A percentile compares a stretch with the other conserved stretches of the same genome.
Evolutionary conservation across 2,329 filamentous ascomycete species (phyloP).

Genomic region (Parafenestella ontariensis): DNA sequence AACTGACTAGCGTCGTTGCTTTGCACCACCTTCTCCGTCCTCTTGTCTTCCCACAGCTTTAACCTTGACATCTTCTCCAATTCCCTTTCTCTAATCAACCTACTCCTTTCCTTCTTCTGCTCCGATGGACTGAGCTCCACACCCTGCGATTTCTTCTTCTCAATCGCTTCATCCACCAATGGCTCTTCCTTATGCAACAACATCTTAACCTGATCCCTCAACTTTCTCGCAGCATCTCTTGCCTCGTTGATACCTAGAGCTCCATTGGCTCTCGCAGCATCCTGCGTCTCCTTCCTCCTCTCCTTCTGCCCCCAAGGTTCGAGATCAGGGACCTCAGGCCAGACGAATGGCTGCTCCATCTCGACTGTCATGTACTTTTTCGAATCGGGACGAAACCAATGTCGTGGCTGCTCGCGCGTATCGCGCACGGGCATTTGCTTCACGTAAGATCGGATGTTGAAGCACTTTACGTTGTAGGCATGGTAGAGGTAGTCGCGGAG

Average conservation of each 20-base stretch:
- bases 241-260: slow-evolving; percentile 10
- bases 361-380: slow-evolving; percentile 96
- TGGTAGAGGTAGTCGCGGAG: slow-evolving; percentile 93
- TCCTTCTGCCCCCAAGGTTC: slow-evolving; percentile 52
- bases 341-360: slow-evolving; percentile 85
- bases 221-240: slow-evolving; percentile 21
- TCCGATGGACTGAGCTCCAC: slow-evolving; percentile 8
- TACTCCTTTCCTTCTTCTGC: slow-evolving; percentile 13
- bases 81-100: slow-evolving; percentile 21
- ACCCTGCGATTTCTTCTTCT: slow-evolving; percentile 8
- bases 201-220: slow-evolving; percentile 36
- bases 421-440: slow-evolving; percentile 71
- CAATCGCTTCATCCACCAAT: slow-evolving; percentile 7
- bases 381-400: slow-evolving; percentile 72
- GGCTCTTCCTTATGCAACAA: slow-evolving; percentile 28
- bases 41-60: slow-evolving; percentile 39
- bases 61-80: slow-evolving; percentile 50
- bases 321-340: slow-evolving; percentile 73
- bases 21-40: slow-evolving; percentile 28
- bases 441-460: slow-evolving; percentile 77
- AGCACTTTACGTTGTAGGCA: slow-evolving; percentile 76
- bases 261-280: slow-evolving; percentile 12
- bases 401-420: slow-evolving; percentile 56
- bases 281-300: slow-evolving; percentile 45
- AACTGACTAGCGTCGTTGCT: slow-evolving; percentile 22